These are phyloP conservation scores for Amyloporia xantha DNA, from an alignment of 768 basidiomycete species.

Conservation along the genomic window DNA sequence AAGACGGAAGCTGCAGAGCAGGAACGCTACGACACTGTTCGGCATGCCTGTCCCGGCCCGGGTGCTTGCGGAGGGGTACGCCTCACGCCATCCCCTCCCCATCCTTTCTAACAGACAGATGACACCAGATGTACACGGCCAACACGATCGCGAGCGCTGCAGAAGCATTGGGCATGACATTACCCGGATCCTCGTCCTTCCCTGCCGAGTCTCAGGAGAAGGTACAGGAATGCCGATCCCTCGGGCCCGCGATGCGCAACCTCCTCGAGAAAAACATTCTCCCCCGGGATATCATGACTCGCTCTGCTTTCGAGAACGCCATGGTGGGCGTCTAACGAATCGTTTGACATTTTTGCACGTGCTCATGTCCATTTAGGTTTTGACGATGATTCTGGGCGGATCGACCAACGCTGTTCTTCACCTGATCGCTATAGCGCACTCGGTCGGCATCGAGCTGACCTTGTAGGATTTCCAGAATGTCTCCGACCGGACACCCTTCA, in stretches of 20 bases:
- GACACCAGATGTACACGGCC: conserved; percentile 85
- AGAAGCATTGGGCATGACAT: conserved; percentile 92
- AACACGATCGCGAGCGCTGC: conserved; percentile 98
- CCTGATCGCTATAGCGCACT: conserved; percentile 94
- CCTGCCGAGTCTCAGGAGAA: conserved; percentile 93
- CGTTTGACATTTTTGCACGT: background rate
- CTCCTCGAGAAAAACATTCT: conserved; percentile 88
- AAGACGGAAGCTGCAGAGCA: conserved; percentile 77
- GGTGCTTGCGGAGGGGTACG: conserved; percentile 98
- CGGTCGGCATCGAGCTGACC: conserved; percentile 81
- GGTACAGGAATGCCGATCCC: conserved; percentile 68
- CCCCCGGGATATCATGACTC: conserved; percentile 95
- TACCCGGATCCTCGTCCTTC: conserved; percentile 94
- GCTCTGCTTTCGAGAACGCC: conserved; percentile 94
- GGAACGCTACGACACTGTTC: conserved; percentile 78
- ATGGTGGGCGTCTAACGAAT: conserved; percentile 53
- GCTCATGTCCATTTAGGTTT: conserved; percentile 44
- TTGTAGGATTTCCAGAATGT: conserved; percentile 93
- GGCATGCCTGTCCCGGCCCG: conserved; percentile 94
- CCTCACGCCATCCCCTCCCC: background rate
- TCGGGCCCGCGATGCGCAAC: conserved; percentile 80
- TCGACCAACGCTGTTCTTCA: conserved; percentile 98
- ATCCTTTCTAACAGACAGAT: conserved; percentile 4
- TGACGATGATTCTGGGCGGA: conserved; percentile 96
- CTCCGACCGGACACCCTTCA: conserved; percentile 88